phyloP scores from a whole-genome alignment of 176 grass and related monocot species.

The Juncus inflexus region DNA sequence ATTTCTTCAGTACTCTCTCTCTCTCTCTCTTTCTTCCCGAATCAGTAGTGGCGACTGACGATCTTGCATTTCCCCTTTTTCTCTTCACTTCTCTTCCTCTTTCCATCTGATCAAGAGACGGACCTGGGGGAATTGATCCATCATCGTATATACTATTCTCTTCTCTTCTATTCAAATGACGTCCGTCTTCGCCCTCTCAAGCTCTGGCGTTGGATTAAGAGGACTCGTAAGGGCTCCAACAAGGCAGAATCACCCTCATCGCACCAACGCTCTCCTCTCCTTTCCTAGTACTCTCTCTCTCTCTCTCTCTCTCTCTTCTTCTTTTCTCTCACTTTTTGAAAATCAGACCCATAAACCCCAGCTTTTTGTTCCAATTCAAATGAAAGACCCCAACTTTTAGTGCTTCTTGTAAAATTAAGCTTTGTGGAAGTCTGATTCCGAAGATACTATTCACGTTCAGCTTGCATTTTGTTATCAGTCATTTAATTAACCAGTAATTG shows the following conservation, averaged over 20 bases:
- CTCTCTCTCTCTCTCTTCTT: slow-evolving; percentile 4
- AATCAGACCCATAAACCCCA: not conserved
- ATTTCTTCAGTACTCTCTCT: not conserved
- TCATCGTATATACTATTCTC: not conserved
- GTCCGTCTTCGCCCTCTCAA: slow-evolving; percentile 37
- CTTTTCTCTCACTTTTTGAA: not conserved
- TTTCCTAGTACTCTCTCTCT: slow-evolving; percentile 11
- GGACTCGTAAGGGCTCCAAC: slow-evolving; percentile 25
- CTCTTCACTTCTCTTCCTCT: slow-evolving; percentile 21
- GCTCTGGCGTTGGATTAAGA: slow-evolving; percentile 34
- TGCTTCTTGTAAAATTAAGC: not conserved
- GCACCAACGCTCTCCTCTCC: slow-evolving; percentile 1
- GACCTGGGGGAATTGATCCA: too few species aligned
- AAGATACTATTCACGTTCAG: too few species aligned
- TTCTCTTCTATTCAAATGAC: not conserved
- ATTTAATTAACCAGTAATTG: not conserved
- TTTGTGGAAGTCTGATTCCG: not conserved
- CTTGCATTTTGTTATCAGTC: too few species aligned
- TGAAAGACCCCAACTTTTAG: slow-evolving; percentile 13
- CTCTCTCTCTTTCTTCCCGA: slow-evolving; percentile 35
- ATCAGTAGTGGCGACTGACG: not conserved
- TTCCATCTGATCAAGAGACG: slow-evolving; percentile 19
- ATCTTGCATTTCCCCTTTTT: not conserved
- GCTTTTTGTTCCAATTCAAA: slow-evolving; percentile 10
- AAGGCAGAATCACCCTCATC: slow-evolving; percentile 31